Conservation (phyloP, 441 rosid genomes). For the Adansonia madagascariensis region DNA sequence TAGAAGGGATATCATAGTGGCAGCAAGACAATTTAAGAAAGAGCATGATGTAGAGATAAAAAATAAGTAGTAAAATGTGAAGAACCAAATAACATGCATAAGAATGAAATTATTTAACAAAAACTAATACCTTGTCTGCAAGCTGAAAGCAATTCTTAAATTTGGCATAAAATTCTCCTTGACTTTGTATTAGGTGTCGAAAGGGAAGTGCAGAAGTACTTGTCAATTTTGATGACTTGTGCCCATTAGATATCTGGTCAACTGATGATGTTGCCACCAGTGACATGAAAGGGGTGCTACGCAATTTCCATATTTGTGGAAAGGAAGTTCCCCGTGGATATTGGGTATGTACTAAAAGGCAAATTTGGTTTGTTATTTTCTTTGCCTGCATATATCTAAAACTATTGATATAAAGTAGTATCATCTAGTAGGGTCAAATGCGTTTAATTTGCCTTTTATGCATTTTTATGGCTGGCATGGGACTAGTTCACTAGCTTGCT, state of each 20-base stretch:
- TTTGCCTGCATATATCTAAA: neutral
- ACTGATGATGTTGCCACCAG: constrained; percentile 36
- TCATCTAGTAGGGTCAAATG: constrained; percentile 10
- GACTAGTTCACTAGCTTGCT: neutral
- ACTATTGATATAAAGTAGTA: constrained; percentile 1
- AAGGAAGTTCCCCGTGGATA: constrained; percentile 96
- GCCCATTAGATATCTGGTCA: constrained; percentile 54
- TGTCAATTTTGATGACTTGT: constrained; percentile 78
- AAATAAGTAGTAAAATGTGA: constrained; percentile 7
- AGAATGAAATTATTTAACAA: constrained; percentile 5
- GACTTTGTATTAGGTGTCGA: constrained; percentile 68
- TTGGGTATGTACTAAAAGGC: constrained; percentile 57
- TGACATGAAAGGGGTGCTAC: constrained; percentile 45
- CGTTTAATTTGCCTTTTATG: neutral
- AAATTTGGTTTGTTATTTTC: constrained; percentile 11
- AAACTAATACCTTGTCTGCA: constrained; percentile 61
- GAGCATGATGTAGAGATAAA: constrained; percentile 25
- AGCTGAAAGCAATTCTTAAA: constrained; percentile 60
- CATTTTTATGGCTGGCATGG: neutral
- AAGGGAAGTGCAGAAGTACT: constrained; percentile 89
- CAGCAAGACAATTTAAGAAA: constrained; percentile 15
- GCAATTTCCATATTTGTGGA: constrained; percentile 77
- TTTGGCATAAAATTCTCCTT: constrained; percentile 68
- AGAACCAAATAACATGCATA: constrained; percentile 19
- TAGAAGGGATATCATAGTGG: constrained; percentile 15